phyloP scores from a whole-genome alignment of 208 protist genomes.

The Acanthamoeba rhysodes region DNA sequence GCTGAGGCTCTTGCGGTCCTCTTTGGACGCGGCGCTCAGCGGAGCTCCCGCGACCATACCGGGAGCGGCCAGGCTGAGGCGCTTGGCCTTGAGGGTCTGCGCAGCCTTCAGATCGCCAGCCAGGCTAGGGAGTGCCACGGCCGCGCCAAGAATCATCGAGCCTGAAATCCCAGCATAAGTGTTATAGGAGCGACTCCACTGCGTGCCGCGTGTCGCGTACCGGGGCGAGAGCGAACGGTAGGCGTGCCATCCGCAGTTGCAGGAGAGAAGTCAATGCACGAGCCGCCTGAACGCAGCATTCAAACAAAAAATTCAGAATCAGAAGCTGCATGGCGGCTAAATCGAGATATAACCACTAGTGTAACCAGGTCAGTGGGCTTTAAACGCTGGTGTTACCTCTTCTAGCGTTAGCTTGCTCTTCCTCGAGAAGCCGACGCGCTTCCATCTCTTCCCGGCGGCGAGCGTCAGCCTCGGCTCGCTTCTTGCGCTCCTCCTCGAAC shows the following conservation, averaged over 20 bases:
- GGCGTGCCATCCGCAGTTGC: not conserved
- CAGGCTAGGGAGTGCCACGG: not conserved
- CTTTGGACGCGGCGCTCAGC: not conserved
- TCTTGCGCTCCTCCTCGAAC: conserved; percentile 7
- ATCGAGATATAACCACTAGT: not conserved
- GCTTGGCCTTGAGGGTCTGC: conserved; percentile 16
- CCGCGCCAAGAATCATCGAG: not conserved
- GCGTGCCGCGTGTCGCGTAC: not conserved
- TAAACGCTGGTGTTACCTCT: not conserved
- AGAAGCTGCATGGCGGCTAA: too few species aligned
- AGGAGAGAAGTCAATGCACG: not conserved
- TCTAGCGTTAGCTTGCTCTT: not conserved
- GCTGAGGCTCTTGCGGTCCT: not conserved
- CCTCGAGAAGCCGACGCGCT: not conserved
- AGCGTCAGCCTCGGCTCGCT: not conserved
- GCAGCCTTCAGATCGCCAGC: conserved; percentile 1
- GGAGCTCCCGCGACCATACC: not conserved
- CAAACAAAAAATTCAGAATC: too few species aligned
- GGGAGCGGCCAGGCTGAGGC: conserved; percentile 1
- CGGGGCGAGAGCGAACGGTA: not conserved
- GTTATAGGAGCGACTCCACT: not conserved
- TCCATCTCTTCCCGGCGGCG: conserved; percentile 9
- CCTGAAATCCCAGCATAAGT: not conserved
- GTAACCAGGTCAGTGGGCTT: not conserved
- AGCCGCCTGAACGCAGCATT: not conserved